phyloP scores from a whole-genome alignment of 108 stramenopile genomes.

The Nannochloropsis gaditana region DNA sequence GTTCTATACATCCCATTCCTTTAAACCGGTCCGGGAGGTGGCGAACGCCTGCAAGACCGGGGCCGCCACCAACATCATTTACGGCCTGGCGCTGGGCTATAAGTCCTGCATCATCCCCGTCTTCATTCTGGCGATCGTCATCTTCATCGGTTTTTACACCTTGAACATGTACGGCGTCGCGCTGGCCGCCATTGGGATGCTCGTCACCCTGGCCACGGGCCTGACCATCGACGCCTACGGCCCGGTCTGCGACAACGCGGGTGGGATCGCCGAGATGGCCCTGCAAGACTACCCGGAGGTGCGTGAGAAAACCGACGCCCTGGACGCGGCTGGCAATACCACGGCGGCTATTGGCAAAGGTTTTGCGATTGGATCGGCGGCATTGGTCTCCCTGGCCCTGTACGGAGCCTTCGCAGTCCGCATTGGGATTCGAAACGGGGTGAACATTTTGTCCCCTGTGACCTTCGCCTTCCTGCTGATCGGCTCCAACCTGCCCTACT shows the following conservation, averaged over 20 bases:
- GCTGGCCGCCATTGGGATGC: conserved; percentile 94
- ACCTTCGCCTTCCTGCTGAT: conserved; percentile 91
- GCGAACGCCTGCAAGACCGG: conserved; percentile 91
- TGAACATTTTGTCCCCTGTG: conserved; percentile 87
- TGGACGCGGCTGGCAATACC: conserved; percentile 98
- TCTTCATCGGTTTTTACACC: conserved; percentile 80
- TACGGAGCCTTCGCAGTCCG: conserved; percentile 95
- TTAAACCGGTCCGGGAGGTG: conserved; percentile 84
- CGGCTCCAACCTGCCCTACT: conserved; percentile 97
- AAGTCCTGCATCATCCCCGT: conserved; percentile 96
- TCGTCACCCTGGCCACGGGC: conserved; percentile 93
- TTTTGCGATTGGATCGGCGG: conserved; percentile 97
- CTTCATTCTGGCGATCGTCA: conserved; percentile 78
- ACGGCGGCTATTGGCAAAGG: conserved; percentile 99
- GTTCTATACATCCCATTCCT: conserved; percentile 96
- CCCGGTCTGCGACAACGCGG: conserved; percentile 97
- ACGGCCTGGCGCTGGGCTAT: conserved; percentile 95
- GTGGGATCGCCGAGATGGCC: conserved; percentile 99
- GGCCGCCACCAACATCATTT: conserved; percentile 97
- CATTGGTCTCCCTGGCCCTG: conserved; percentile 92
- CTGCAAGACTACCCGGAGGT: conserved; percentile 69
- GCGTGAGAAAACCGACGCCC: conserved; percentile 95
- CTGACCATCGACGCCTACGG: conserved; percentile 98
- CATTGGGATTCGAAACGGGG: conserved; percentile 71
- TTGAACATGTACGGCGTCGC: conserved; percentile 92